phyloP scores from a whole-genome alignment of 805 yeast genomes.

The Tetrapisispora nanseiensis region DNA sequence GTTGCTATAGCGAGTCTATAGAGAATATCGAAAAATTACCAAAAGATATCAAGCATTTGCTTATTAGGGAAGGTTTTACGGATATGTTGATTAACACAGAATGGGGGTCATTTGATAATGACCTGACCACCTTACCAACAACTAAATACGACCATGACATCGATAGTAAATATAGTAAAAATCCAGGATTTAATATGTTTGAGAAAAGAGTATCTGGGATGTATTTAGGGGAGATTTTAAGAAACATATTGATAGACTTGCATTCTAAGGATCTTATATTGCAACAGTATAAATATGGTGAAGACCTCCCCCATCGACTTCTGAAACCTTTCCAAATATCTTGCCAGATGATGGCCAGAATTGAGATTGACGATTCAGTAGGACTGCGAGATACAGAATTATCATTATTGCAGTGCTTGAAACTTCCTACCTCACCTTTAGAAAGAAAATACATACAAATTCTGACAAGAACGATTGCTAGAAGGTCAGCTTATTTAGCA shows the following conservation, averaged over 20 bases:
- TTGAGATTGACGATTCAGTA: constrained; percentile 76
- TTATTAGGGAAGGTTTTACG: constrained; percentile 36
- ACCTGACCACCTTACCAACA: constrained; percentile 60
- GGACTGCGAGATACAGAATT: constrained; percentile 62
- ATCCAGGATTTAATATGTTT: constrained; percentile 82
- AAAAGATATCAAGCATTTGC: constrained; percentile 31
- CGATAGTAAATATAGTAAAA: constrained; percentile 59
- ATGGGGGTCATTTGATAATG: constrained; percentile 97
- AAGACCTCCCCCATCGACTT: constrained; percentile 44
- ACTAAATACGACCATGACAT: constrained; percentile 68
- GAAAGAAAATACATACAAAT: constrained; percentile 70
- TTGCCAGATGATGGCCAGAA: constrained; percentile 71
- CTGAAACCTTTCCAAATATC: constrained; percentile 69
- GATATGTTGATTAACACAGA: constrained; percentile 91
- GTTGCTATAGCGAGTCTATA: constrained; percentile 79
- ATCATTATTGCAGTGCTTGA: constrained; percentile 51
- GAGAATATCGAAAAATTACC: constrained; percentile 65
- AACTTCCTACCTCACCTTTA: constrained; percentile 56
- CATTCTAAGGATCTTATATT: constrained; percentile 50
- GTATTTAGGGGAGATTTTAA: constrained; percentile 82
- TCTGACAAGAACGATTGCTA: constrained; percentile 72
- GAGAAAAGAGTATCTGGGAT: constrained; percentile 88
- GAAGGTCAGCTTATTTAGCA: constrained; percentile 78
- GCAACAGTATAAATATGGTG: constrained; percentile 36
- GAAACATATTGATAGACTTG: constrained; percentile 64